Conservation (phyloP, 495 filamentous ascomycete species). For the Poronia punctata region DNA sequence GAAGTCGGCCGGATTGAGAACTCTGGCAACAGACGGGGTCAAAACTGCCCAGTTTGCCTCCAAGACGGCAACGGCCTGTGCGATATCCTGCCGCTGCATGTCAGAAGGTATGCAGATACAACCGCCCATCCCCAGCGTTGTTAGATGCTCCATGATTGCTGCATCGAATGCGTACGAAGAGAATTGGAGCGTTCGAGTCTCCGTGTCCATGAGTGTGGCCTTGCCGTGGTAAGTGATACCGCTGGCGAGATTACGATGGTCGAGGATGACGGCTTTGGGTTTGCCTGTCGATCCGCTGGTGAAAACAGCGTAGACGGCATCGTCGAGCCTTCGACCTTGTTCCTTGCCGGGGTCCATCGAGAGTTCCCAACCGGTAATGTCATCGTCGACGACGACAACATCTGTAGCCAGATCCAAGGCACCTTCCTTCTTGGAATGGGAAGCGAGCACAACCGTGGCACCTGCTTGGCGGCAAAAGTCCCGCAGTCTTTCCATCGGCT, state of each 20-base stretch:
- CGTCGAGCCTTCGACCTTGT: neutral
- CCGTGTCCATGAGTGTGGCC: constrained; percentile 26
- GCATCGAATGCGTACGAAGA: constrained; percentile 52
- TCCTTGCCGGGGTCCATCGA: neutral
- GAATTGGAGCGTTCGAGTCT: constrained; percentile 45
- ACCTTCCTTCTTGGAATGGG: neutral
- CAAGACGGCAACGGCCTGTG: neutral
- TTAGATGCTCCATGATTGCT: constrained; percentile 45
- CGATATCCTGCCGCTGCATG: neutral
- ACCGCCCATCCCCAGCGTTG: constrained; percentile 36
- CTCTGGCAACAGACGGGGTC: constrained; percentile 2
- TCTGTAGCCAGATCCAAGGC: neutral
- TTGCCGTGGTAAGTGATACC: constrained; percentile 19
- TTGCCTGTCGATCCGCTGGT: constrained; percentile 11
- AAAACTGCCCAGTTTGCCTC: constrained; percentile 1
- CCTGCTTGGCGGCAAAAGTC: neutral
- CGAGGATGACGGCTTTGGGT: constrained; percentile 37
- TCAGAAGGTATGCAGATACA: constrained; percentile 20
- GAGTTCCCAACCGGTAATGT: neutral
- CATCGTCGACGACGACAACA: neutral
- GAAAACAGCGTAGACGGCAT: constrained; percentile 42
- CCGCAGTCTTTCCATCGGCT: constrained; percentile 43
- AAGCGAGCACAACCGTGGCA: neutral
- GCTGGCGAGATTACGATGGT: constrained; percentile 39
- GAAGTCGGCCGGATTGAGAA: constrained; percentile 1